Conservation (phyloP, 139 green algal genomes). For the Auxenochlorella pyrenoidosa region DNA sequence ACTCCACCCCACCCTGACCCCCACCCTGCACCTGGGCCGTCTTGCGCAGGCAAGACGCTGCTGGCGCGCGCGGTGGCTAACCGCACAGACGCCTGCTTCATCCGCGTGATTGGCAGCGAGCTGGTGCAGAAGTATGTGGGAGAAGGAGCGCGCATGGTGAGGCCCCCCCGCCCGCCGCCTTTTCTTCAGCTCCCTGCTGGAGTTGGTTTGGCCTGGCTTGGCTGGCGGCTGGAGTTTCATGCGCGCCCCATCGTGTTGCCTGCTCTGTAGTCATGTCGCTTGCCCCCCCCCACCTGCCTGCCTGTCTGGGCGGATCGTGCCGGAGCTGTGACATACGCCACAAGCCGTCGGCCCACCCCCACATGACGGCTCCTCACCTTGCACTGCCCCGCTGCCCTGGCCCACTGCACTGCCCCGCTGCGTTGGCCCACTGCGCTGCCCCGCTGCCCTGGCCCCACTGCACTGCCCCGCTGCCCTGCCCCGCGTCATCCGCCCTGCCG, state of each 20-base stretch:
- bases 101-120: conserved; percentile 98
- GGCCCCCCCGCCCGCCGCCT: conserved; percentile 61
- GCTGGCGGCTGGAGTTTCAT: background rate
- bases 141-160: conserved; percentile 97
- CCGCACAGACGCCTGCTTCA: conserved; percentile 99
- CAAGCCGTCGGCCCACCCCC: too few relatives aligned
- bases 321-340: too few relatives aligned
- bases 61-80: conserved; percentile 97
- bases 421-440: too few relatives aligned
- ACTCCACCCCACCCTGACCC: background rate
- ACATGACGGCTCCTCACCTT: too few relatives aligned
- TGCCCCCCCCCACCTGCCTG: too few relatives aligned
- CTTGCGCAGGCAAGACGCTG: conserved; percentile 92
- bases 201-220: conserved; percentile 44
- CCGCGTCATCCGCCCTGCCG: background rate
- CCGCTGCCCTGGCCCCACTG: background rate
- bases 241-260: background rate
- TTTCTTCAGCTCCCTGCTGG: background rate
- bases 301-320: too few relatives aligned
- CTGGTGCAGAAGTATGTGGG: conserved; percentile 99
- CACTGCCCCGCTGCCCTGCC: background rate
- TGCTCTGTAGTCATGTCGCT: background rate
- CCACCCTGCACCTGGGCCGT: background rate
- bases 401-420: too few relatives aligned
- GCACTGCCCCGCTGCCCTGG: too few relatives aligned